Percentiles rank a stretch among this genome's conserved stretches.
Evolutionary conservation across 331 rosid species (phyloP).

Genomic region (Spiraea crenata): DNA sequence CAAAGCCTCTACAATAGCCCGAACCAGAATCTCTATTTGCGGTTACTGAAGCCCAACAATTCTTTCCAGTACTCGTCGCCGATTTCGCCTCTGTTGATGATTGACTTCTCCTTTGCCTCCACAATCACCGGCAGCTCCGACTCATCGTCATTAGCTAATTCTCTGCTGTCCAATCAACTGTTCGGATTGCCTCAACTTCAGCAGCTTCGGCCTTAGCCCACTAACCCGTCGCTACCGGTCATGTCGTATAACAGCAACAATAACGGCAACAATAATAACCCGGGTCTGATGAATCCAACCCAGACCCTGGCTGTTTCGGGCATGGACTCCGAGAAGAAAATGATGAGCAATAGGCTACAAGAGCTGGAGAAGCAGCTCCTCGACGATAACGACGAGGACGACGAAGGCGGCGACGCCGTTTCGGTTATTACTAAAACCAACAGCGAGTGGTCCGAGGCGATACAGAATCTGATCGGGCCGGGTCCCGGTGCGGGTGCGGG

Average conservation of each 20-base stretch:
- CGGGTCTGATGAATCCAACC: conserved; percentile 18
- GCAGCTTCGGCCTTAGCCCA: conserved; percentile 53
- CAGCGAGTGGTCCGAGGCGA: conserved; percentile 77
- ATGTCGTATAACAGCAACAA: background rate
- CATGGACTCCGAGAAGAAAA: conserved; percentile 49
- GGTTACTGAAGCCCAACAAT: conserved; percentile 59
- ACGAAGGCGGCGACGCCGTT: conserved; percentile 23
- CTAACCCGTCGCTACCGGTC: conserved; percentile 6
- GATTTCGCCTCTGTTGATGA: conserved; percentile 45
- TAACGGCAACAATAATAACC: too few species aligned
- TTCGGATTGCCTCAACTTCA: conserved; percentile 44
- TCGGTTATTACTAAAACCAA: conserved; percentile 53
- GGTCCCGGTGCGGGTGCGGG: background rate
- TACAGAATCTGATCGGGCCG: conserved; percentile 55
- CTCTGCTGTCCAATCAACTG: conserved; percentile 25
- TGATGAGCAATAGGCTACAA: conserved; percentile 47
- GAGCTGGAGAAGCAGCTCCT: conserved; percentile 80
- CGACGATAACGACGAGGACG: conserved; percentile 51
- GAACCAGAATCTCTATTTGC: conserved; percentile 30
- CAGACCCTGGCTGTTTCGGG: conserved; percentile 13
- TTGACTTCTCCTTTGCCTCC: conserved; percentile 46
- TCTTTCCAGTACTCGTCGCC: conserved; percentile 44
- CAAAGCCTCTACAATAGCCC: conserved; percentile 17
- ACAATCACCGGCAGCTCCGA: conserved; percentile 21
- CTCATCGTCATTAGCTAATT: conserved; percentile 5